Evolutionary conservation across 2,329 filamentous ascomycete genomes (phyloP), one percentile per base, ranked within the genome.

Genomic region (Diaporthe batatas): DNA sequence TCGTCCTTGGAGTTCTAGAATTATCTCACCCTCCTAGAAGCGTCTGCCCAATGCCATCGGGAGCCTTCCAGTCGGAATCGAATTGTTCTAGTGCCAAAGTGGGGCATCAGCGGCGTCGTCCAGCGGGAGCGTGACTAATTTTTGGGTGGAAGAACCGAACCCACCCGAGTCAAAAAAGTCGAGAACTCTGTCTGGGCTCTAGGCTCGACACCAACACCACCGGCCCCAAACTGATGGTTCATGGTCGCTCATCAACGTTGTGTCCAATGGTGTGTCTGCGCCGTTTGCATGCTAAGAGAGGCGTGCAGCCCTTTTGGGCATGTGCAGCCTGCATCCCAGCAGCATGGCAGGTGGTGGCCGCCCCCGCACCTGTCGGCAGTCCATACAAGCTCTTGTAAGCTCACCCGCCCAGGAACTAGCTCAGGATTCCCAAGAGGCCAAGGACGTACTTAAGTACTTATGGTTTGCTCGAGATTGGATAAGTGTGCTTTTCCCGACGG

Each of bases 31-130:
- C 44, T 49, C 21, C 7, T 23, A 49, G 44, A 49, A 49, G 18
- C 6, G 10, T 49, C 44, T 49, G 44, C 12, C 54, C 29, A 25
- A 16, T 54, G 21, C 12, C 25, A 47, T 47, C 12, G 11, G 25
- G 36, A 36, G 44, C 25, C 51, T 47, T 25, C 39, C 36, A 21
- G 54, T 16, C 42, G 54, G 29, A 12, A 14, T 39, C 25, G 54
- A 39, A 29, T 70, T 53, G 16, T 49, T 42, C 54, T 69, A 58
- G 54, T 25, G 34, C 21, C 58, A 58, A 49, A 59, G 68, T 58
- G 68, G 68, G 11, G 21, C 54, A 16, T 70, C 51, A 70, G 68
- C 68, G 68, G 68, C 54, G 29, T 51, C 34, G 44, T 70, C 42
- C 25, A 51, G 6, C 23, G 39, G 32, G 23, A 59, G 53, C 42